Evolutionary conservation across 2,329 filamentous ascomycete genomes (phyloP).

Genomic region (Phialophora tarda): DNA sequence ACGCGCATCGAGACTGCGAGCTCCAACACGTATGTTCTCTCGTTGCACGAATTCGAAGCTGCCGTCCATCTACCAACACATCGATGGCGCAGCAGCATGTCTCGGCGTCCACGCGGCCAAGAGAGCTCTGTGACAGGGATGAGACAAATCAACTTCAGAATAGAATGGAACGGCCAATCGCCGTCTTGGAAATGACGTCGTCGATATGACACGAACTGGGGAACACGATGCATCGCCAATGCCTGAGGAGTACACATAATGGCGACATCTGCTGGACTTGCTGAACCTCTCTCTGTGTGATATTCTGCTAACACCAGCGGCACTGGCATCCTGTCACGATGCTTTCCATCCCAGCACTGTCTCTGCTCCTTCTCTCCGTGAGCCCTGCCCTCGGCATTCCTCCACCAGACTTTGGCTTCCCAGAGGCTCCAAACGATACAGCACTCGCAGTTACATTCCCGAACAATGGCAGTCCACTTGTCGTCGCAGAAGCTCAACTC

Average conservation of each 20-base stretch:
- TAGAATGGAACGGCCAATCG: not conserved
- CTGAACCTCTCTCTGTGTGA: not conserved
- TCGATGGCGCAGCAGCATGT: not conserved
- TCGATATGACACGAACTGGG: not conserved
- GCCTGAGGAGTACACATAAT: not conserved
- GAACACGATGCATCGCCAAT: not conserved
- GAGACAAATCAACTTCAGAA: not conserved
- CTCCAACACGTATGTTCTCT: not conserved
- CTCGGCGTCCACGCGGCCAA: not conserved
- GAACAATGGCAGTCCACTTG: slow-evolving; percentile 28
- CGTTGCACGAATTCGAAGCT: not conserved
- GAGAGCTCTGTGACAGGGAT: not conserved
- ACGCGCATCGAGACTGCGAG: not conserved
- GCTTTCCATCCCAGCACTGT: not conserved
- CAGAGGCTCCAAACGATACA: slow-evolving; percentile 31
- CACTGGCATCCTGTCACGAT: not conserved
- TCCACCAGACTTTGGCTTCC: slow-evolving; percentile 37
- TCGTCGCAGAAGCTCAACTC: slow-evolving; percentile 29
- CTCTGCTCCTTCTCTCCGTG: not conserved
- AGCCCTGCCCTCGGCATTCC: slow-evolving; percentile 27
- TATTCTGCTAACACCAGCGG: not conserved
- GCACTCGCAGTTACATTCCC: slow-evolving; percentile 30
- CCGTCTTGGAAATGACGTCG: slow-evolving; percentile 4
- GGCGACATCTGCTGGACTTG: not conserved
- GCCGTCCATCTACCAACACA: not conserved